Base-by-base conservation (phyloP, 2,329 filamentous ascomycete species). In the Zymoseptoria tritici region DNA sequence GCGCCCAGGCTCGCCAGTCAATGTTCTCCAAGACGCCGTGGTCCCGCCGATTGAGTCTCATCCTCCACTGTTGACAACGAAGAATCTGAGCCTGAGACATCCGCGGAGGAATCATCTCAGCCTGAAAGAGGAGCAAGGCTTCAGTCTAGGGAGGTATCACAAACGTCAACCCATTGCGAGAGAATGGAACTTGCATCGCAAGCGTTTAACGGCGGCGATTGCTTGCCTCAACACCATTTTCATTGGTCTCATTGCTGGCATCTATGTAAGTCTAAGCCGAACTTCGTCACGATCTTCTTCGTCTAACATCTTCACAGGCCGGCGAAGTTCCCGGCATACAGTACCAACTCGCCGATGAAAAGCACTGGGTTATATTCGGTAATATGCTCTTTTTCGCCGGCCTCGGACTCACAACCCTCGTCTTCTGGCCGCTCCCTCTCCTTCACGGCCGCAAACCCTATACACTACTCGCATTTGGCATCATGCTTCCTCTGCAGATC, bases 261-360 rank as follows among this genome's bases (percentile, higher is more conserved):
- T 91, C 21, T 93, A 91, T 70, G 78, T 76, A 62, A 68, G 76
- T 67, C 60, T 20, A 22, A 9, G 1, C 8, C 5, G 46, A 8
- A 16, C 16, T 5, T 8, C n/a, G 7, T 13, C 29, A 9, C 4
- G 22, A 19, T 20, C n/a, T 3, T 16, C 36, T 56, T 4, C 8
- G 49, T 53, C 46, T 61, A 21, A 58, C 9, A 4, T 16, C 9
- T 54, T 31, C 11, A 22, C 36, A 77, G 77, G 86, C 87, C 57
- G 89, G 89, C 2, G 81, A 91, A 65, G 88, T 91, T 0, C 88
- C 89, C n/a, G 83, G 85, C 3, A 89, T 92, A 24, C 88, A 91
- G 70, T 91, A 91, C 71, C 86, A 85, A 67, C 83, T 92, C 63
- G 85, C 84, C 22, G 88, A 91, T 66, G 80, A 85, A 61, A 75